A percentile compares a stretch with the other conserved stretches of the same genome.
Evolutionary conservation across 257 asterid genomes (phyloP).

Genomic region (Eustoma russellianum): DNA sequence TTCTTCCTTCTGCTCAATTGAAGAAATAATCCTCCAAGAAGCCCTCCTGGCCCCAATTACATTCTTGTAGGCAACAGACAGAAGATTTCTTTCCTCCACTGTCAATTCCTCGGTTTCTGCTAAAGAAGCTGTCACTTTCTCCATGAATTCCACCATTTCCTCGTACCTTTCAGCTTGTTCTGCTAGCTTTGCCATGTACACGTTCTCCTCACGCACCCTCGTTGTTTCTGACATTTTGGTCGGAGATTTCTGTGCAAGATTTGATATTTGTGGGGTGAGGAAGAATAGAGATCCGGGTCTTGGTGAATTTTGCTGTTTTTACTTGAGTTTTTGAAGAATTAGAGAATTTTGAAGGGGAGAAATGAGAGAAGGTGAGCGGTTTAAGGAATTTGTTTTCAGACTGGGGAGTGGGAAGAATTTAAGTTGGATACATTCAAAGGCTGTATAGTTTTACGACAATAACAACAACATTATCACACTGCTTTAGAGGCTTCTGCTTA

Average conservation of each 20-base stretch:
- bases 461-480: too few species aligned
- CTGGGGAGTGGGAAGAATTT: neutral
- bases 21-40: slow-evolving; percentile 66
- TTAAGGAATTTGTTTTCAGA: slow-evolving; percentile 2
- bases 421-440: neutral
- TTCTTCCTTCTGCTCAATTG: slow-evolving; percentile 75
- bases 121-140: slow-evolving; percentile 42
- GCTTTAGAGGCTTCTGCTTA: too few species aligned
- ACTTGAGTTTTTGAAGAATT: neutral
- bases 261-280: neutral
- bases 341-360: slow-evolving; percentile 5
- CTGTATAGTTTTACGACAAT: neutral
- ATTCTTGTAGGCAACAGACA: slow-evolving; percentile 68
- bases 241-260: neutral
- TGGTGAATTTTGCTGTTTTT: neutral
- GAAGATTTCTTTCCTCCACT: slow-evolving; percentile 63
- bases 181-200: slow-evolving; percentile 74
- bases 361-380: slow-evolving; percentile 10
- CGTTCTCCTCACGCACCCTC: slow-evolving; percentile 59
- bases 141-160: slow-evolving; percentile 76
- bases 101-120: slow-evolving; percentile 44
- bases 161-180: slow-evolving; percentile 75
- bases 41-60: slow-evolving; percentile 71
- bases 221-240: slow-evolving; percentile 20
- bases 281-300: slow-evolving; percentile 16